Evolutionary conservation across 169 alveolate genomes (phyloP).

Genomic region (Miamiensis avidus): DNA sequence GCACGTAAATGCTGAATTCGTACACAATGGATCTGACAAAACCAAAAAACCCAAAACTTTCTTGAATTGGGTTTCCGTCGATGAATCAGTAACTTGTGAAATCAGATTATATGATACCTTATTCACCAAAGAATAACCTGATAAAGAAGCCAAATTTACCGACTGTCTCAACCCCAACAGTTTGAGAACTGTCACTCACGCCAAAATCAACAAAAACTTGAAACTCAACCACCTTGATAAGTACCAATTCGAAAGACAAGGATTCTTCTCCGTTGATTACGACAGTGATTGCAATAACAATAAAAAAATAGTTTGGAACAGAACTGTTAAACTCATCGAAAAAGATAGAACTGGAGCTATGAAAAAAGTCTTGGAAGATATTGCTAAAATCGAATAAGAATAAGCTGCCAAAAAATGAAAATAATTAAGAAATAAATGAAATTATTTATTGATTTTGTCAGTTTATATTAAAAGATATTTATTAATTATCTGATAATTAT

Average conservation of each 20-base stretch:
- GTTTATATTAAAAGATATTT: too few relatives aligned
- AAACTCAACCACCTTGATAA: slow-evolving; percentile 65
- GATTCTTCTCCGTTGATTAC: slow-evolving; percentile 82
- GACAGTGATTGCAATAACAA: slow-evolving; percentile 50
- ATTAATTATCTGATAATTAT: too few relatives aligned
- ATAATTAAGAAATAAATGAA: too few relatives aligned
- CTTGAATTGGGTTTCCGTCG: slow-evolving; percentile 87
- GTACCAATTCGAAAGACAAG: slow-evolving; percentile 90
- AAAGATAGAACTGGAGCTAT: slow-evolving; percentile 27
- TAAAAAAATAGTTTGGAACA: slow-evolving; percentile 77
- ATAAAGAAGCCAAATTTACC: slow-evolving; percentile 61
- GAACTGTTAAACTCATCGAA: slow-evolving; percentile 81
- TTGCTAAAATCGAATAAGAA: not conserved
- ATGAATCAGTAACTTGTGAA: slow-evolving; percentile 75
- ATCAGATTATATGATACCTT: slow-evolving; percentile 79
- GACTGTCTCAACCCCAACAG: slow-evolving; percentile 74
- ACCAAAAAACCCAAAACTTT: slow-evolving; percentile 73
- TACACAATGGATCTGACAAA: slow-evolving; percentile 43
- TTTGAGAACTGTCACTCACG: slow-evolving; percentile 54
- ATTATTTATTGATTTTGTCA: too few relatives aligned
- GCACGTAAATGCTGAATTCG: slow-evolving; percentile 53
- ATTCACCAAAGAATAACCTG: slow-evolving; percentile 73
- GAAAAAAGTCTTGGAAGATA: not conserved
- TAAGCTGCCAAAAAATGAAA: not conserved
- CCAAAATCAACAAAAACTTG: slow-evolving; percentile 60